phyloP scores from a whole-genome alignment of 2,329 filamentous ascomycete species.

The Fusarium poae region DNA sequence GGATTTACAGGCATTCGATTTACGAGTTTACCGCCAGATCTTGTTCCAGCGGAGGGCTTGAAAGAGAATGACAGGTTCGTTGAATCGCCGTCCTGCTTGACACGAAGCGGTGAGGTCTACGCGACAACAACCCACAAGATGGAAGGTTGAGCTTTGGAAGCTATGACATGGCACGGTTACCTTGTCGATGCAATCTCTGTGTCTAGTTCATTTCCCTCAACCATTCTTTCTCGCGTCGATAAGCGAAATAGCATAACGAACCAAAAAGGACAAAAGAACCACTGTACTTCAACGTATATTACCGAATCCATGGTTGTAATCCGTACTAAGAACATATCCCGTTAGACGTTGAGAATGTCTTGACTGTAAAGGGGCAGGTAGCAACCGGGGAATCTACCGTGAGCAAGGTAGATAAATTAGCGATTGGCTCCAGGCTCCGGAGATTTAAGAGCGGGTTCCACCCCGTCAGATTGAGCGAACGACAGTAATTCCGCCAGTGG shows the following conservation, averaged over 20 bases:
- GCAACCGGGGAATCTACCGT: neutral
- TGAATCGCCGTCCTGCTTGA: too few species aligned
- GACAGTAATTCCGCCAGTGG: constrained; percentile 2
- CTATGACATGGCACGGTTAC: neutral
- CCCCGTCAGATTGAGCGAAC: neutral
- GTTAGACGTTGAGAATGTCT: neutral
- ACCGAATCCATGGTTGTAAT: neutral
- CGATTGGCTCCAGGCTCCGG: neutral
- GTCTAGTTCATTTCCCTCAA: neutral
- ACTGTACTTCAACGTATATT: neutral
- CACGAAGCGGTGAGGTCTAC: neutral
- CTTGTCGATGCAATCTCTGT: neutral
- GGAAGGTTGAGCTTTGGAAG: neutral
- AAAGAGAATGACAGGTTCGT: neutral
- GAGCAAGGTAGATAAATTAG: neutral
- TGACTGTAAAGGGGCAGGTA: neutral
- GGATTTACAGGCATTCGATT: neutral
- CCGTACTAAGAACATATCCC: neutral
- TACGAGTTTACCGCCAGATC: neutral
- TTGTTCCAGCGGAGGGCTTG: neutral
- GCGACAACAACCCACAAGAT: neutral
- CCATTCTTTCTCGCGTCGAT: neutral
- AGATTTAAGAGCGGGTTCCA: neutral
- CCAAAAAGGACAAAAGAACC: neutral
- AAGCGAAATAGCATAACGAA: neutral